Conservation (phyloP, 2,329 filamentous ascomycete genomes). For the Phaeomoniella chlamydospora region DNA sequence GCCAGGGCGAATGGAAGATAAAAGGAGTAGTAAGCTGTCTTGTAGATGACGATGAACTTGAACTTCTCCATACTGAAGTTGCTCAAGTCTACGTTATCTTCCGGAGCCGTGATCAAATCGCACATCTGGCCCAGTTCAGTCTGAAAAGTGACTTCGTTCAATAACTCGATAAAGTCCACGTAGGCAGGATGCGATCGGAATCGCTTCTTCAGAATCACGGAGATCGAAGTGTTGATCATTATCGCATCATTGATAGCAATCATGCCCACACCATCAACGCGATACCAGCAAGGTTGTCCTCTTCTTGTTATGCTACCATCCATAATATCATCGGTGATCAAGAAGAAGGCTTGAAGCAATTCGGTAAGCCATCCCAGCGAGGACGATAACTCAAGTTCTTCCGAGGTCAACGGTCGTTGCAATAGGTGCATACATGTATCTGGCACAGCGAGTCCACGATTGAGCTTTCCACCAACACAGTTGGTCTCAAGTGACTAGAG, state of each 20-base stretch:
- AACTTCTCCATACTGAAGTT: constrained; percentile 96
- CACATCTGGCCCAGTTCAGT: constrained; percentile 92
- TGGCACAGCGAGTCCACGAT: constrained; percentile 94
- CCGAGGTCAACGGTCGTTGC: constrained; percentile 52
- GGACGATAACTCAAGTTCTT: constrained; percentile 79
- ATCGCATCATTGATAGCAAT: constrained; percentile 97
- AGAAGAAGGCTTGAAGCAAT: constrained; percentile 96
- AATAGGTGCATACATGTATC: constrained; percentile 77
- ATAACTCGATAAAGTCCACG: constrained; percentile 83
- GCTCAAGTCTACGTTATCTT: constrained; percentile 81
- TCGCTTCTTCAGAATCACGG: constrained; percentile 80
- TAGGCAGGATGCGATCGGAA: constrained; percentile 82
- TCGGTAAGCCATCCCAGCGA: constrained; percentile 96
- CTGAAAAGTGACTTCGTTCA: constrained; percentile 88
- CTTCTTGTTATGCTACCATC: constrained; percentile 88
- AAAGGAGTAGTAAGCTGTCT: constrained; percentile 98
- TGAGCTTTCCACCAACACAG: constrained; percentile 89
- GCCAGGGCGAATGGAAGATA: constrained; percentile 92
- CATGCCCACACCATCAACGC: constrained; percentile 76
- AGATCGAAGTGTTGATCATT: constrained; percentile 85
- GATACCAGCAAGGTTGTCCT: constrained; percentile 94
- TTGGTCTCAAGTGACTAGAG: constrained; percentile 68
- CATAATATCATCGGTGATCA: constrained; percentile 98
- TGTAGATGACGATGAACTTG: constrained; percentile 97
- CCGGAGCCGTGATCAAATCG: constrained; percentile 88